Evolutionary conservation across 192 early-diverging fungal species (phyloP).

Genomic region (Rhizophagus sp.): DNA sequence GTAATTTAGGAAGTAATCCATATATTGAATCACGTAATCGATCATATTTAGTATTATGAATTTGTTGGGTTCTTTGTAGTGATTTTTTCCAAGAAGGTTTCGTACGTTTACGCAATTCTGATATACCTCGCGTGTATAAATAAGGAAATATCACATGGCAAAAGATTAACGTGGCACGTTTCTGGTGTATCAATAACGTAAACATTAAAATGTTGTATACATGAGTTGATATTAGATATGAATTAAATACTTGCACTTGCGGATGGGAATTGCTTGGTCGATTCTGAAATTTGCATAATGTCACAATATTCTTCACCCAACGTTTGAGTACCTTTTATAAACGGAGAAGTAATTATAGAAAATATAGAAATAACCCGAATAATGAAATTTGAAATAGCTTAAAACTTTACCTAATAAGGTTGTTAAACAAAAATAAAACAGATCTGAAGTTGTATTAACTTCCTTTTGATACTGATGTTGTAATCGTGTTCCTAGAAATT

Average conservation of each 20-base stretch:
- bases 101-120: conserved; percentile 37
- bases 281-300: conserved; percentile 67
- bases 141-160: conserved; percentile 49
- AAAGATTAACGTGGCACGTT: conserved; percentile 43
- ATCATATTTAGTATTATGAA: conserved; percentile 11
- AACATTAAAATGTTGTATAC: neutral
- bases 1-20: conserved; percentile 41
- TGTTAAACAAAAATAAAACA: conserved; percentile 76
- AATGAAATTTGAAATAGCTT: conserved; percentile 11
- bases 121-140: conserved; percentile 39
- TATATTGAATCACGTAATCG: conserved; percentile 16
- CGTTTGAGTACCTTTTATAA: conserved; percentile 68
- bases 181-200: conserved; percentile 29
- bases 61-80: too few species aligned
- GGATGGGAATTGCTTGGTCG: conserved; percentile 52
- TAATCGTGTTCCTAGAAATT: conserved; percentile 50
- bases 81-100: conserved; percentile 31
- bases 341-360: neutral
- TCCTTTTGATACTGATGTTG: conserved; percentile 65
- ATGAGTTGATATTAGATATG: neutral
- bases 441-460: conserved; percentile 60
- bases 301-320: conserved; percentile 97
- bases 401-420: conserved; percentile 56
- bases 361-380: neutral
- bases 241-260: conserved; percentile 33